Conservation (phyloP, 164 flowering plant species). For the Taxillus chinensis region DNA sequence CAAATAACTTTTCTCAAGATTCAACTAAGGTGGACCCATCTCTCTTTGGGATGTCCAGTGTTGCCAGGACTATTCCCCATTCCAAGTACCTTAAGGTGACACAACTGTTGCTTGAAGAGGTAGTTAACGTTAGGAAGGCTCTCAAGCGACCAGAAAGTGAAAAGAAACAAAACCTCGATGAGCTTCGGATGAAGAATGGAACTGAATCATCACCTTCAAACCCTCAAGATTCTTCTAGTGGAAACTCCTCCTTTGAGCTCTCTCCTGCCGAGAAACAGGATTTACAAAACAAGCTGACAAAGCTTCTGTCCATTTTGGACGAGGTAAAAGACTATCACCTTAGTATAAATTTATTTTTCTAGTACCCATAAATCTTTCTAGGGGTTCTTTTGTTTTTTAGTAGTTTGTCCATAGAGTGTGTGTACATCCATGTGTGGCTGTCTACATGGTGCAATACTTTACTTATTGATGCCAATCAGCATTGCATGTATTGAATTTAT, state of each 20-base stretch:
- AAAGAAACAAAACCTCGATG: conserved; percentile 22
- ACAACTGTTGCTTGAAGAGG: conserved; percentile 54
- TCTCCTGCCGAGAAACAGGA: conserved; percentile 48
- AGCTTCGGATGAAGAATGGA: conserved; percentile 20
- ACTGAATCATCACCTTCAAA: conserved; percentile 11
- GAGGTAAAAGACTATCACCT: conserved; percentile 27
- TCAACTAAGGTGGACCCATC: conserved; percentile 18
- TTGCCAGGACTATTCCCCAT: conserved; percentile 34
- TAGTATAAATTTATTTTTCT: too few species aligned
- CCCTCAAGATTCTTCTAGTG: conserved; percentile 19
- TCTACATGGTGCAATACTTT: too few species aligned
- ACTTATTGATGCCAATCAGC: too few species aligned
- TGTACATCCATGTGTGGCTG: too few species aligned
- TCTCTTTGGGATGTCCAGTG: conserved; percentile 24
- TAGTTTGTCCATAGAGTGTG: too few species aligned
- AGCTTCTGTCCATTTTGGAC: conserved; percentile 49
- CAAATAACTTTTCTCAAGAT: conserved; percentile 20
- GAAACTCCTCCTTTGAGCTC: conserved; percentile 25
- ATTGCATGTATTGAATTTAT: too few species aligned
- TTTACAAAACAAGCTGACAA: conserved; percentile 41
- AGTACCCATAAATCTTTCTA: too few species aligned
- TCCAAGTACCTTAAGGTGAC: conserved; percentile 53
- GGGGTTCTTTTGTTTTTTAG: too few species aligned
- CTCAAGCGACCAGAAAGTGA: conserved; percentile 29
- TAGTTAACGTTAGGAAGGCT: conserved; percentile 48